Base-by-base conservation (phyloP, 2,329 filamentous ascomycete species). In the Xylaria sp. region DNA sequence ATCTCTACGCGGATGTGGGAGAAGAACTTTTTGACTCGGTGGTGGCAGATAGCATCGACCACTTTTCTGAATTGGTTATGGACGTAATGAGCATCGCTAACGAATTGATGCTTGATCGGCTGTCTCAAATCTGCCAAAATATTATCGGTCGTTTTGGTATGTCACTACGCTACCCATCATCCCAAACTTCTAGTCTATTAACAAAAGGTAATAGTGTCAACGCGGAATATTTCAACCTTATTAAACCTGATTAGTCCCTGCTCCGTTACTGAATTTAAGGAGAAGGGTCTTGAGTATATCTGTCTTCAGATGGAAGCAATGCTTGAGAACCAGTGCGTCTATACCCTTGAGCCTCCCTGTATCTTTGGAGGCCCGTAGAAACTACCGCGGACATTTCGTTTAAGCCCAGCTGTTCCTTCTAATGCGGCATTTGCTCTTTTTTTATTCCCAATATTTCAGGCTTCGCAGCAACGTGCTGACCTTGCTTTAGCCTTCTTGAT, bases 61-160 rank as follows among this genome's bases (percentile, higher is more conserved):
- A 93, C 46, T 93, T 97, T 65, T 87, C 93, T 4, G 93, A 98
- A 69, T 80, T 95, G n/a, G 84, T 97, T 8, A 85, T 98, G 78
- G 93, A 97, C 69, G 91, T 98, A 44, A 89, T 98, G 84, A 87
- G 87, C 58, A 89, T 92, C 54, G 92, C 93, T 11, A 95, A 99
- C 72, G 94, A 99, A 75, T 80, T 99, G 59, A 97, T 99, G 93
- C 84, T 99, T 47, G 93, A 97, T 73, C 85, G 93, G 6, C 79
- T 99, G 4, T 92, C 92, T 4, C 91, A 97, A 73, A 87, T 96
- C 27, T 98, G 95, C 74, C 95, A 99, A 74, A 87, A 86, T 60
- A 79, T 93, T 21, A 85, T 98, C 61, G 93, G 93, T 35, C 86
- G 86, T 51, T 96, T 95, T 76, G 73, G 73, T 75, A 68, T 37